phyloP scores from a whole-genome alignment of 1,139 yeast species.

The Geotrichum carabidarum region DNA sequence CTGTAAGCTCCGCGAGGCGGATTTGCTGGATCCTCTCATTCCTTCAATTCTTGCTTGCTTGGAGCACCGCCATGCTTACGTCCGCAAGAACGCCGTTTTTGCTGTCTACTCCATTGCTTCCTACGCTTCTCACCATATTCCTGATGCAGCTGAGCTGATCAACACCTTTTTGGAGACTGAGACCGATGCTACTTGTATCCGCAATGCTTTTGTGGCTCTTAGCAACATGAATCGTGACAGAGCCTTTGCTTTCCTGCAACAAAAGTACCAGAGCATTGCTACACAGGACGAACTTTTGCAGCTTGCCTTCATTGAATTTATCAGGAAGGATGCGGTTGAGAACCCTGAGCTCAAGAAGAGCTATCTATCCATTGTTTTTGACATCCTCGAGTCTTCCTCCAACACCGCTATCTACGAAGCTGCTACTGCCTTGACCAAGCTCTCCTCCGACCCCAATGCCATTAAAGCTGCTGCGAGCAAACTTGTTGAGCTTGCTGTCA shows the following conservation, averaged over 20 bases:
- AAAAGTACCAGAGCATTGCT: conserved; percentile 57
- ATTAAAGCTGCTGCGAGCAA: conserved; percentile 76
- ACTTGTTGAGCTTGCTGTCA: conserved; percentile 81
- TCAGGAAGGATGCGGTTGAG: conserved; percentile 69
- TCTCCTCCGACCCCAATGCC: conserved; percentile 64
- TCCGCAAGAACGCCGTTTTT: conserved; percentile 92
- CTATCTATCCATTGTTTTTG: conserved; percentile 68
- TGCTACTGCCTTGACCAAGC: conserved; percentile 72
- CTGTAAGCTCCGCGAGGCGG: conserved; percentile 87
- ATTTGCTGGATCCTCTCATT: conserved; percentile 88
- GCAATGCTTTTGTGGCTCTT: conserved; percentile 90
- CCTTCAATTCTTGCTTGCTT: conserved; percentile 89
- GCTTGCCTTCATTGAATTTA: conserved; percentile 84
- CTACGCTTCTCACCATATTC: conserved; percentile 74
- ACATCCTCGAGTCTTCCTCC: conserved; percentile 63
- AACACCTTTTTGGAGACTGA: conserved; percentile 71
- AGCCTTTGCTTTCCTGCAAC: conserved; percentile 77
- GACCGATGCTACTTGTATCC: conserved; percentile 87
- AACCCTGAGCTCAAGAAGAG: conserved; percentile 62
- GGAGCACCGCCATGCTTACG: conserved; percentile 96
- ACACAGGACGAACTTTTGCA: conserved; percentile 82
- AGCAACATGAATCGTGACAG: conserved; percentile 78
- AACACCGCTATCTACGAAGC: conserved; percentile 89
- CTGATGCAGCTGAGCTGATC: conserved; percentile 88
- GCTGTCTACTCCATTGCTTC: conserved; percentile 79